Evolutionary conservation across 495 filamentous ascomycete genomes (phyloP).

Genomic region (Tuber microsphaerosporum): DNA sequence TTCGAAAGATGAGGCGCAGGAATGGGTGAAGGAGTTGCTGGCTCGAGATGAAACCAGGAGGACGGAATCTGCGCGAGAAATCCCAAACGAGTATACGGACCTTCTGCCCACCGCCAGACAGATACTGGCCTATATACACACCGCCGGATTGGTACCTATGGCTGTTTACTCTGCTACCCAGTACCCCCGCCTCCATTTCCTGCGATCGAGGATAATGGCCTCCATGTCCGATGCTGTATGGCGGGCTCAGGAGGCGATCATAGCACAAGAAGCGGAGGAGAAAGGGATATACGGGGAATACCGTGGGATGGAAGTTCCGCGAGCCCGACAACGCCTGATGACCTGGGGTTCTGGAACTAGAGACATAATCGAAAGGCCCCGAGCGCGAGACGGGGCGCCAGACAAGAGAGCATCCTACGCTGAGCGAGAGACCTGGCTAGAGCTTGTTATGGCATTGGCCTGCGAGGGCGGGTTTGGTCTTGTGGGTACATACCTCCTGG

Average conservation of each 20-base stretch:
- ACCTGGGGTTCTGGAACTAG: constrained; percentile 28
- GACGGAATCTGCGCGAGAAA: not conserved
- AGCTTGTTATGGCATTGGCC: constrained; percentile 24
- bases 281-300: constrained; percentile 24
- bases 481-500: constrained; percentile 13
- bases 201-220: constrained; percentile 23
- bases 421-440: constrained; percentile 30
- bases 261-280: constrained; percentile 19
- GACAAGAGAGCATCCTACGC: constrained; percentile 5
- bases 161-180: constrained; percentile 15
- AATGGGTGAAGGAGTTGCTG: not conserved
- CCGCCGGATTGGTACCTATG: constrained; percentile 22
- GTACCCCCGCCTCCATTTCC: constrained; percentile 27
- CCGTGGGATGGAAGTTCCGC: constrained; percentile 30
- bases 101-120: constrained; percentile 31
- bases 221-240: constrained; percentile 30
- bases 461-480: constrained; percentile 30
- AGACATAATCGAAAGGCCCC: constrained; percentile 6
- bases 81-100: constrained; percentile 14
- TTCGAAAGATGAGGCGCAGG: not conserved
- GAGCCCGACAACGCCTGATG: constrained; percentile 9
- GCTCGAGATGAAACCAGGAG: not conserved
- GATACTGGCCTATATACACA: constrained; percentile 34
- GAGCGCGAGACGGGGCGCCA: not conserved
- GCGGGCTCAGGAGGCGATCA: constrained; percentile 27